These are phyloP conservation scores for Xylariaceae sp. DNA, from an alignment of 2,329 filamentous ascomycete genomes.

Conservation along the genomic window DNA sequence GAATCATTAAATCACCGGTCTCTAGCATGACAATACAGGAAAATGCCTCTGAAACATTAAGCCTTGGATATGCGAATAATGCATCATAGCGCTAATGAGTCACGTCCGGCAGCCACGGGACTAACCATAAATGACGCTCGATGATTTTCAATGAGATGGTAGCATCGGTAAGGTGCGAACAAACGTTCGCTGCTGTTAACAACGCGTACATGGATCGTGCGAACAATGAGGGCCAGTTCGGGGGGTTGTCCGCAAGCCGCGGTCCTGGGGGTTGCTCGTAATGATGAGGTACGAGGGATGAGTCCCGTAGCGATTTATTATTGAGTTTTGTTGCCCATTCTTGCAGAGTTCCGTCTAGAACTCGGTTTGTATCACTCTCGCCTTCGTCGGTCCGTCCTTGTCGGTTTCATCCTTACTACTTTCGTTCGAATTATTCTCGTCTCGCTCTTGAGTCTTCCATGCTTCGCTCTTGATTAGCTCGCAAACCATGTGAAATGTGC, in stretches of 20 bases:
- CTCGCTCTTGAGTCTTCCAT: no score
- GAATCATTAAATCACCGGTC: neutral
- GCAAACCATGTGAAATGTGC: no score
- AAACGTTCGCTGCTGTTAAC: neutral
- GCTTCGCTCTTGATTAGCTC: no score
- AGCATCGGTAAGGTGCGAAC: neutral
- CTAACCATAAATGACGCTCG: neutral
- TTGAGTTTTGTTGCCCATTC: no score
- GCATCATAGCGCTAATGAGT: neutral
- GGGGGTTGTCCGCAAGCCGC: neutral
- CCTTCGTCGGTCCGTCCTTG: no score
- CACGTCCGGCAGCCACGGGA: neutral
- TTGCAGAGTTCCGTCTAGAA: no score
- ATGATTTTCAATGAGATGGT: slow-evolving; percentile 4
- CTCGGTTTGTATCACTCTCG: no score
- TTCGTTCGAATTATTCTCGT: no score
- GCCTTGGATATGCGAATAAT: neutral
- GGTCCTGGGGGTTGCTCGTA: neutral
- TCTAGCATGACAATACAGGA: slow-evolving; percentile 6
- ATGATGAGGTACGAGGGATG: neutral
- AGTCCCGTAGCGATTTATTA: no score
- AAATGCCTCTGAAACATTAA: neutral
- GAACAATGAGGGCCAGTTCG: neutral
- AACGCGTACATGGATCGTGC: neutral
- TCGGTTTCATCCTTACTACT: no score